Evolutionary conservation across 2,329 filamentous ascomycete species (phyloP).

Genomic region (Fusarium sp.): DNA sequence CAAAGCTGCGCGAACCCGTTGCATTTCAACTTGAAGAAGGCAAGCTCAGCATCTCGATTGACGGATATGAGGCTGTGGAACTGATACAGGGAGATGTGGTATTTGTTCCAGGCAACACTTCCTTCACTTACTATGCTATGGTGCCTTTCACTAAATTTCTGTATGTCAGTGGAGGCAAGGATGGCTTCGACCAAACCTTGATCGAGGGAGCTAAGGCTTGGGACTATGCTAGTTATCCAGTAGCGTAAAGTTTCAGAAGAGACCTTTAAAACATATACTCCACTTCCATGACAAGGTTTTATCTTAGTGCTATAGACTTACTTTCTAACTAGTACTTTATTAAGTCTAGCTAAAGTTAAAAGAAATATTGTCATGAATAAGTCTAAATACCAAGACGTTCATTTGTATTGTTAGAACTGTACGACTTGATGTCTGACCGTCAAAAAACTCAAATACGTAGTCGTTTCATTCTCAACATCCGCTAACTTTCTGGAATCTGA

Average conservation of each 20-base stretch:
- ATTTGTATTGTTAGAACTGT: no score
- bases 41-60: not conserved
- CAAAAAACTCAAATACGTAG: no score
- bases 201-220: not conserved
- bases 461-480: no score
- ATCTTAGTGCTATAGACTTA: not conserved
- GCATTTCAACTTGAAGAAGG: conserved; percentile 1
- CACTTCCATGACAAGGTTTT: not conserved
- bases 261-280: not conserved
- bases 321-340: not conserved
- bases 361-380: no score
- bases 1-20: not conserved
- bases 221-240: not conserved
- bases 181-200: not conserved
- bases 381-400: no score
- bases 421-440: no score
- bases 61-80: not conserved
- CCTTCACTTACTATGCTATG: not conserved
- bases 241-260: not conserved
- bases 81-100: not conserved
- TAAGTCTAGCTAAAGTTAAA: no score
- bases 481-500: not conserved
- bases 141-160: not conserved
- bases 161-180: not conserved
- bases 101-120: not conserved